Percentiles rank a stretch among this genome's conserved stretches.
Evolutionary conservation across 2,329 filamentous ascomycete species (phyloP).

Genomic region (Penicillium vulpinum): DNA sequence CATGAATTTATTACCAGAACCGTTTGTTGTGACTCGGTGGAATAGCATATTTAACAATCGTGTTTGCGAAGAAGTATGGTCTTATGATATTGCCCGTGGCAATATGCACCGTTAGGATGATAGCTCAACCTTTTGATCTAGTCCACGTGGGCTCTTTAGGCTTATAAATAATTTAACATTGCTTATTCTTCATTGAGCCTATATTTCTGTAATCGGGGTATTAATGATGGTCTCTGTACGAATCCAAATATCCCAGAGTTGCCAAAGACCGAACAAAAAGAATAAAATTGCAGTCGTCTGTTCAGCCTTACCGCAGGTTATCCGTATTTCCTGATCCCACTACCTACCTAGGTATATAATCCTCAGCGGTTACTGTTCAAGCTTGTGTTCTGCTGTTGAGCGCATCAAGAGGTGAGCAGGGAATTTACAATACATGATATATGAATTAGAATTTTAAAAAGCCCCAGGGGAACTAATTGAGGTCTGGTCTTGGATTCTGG

Average conservation of each 20-base stretch:
- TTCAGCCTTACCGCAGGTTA: background rate
- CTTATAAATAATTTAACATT: background rate
- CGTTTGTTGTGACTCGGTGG: rapidly evolving
- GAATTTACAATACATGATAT: background rate
- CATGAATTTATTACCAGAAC: too few relatives aligned
- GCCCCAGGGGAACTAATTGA: background rate
- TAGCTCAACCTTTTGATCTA: background rate
- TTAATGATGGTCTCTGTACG: background rate
- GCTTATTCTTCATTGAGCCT: background rate
- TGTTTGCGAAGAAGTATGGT: background rate
- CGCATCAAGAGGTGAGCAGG: too few relatives aligned
- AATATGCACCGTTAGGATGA: background rate
- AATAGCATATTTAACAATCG: background rate
- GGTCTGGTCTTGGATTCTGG: too few relatives aligned
- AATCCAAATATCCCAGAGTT: background rate
- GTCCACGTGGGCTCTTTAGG: background rate
- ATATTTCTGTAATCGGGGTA: background rate
- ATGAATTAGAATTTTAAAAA: background rate
- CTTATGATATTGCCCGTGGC: background rate
- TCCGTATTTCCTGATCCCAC: background rate
- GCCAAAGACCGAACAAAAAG: background rate
- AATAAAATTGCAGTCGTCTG: background rate
- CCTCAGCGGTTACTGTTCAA: background rate
- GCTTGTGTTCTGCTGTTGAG: background rate
- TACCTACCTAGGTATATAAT: too few relatives aligned